Percentiles rank a stretch among this genome's conserved stretches.
Evolutionary conservation across 129 eudicot species (phyloP).

Genomic region (Helianthus tuberosus): DNA sequence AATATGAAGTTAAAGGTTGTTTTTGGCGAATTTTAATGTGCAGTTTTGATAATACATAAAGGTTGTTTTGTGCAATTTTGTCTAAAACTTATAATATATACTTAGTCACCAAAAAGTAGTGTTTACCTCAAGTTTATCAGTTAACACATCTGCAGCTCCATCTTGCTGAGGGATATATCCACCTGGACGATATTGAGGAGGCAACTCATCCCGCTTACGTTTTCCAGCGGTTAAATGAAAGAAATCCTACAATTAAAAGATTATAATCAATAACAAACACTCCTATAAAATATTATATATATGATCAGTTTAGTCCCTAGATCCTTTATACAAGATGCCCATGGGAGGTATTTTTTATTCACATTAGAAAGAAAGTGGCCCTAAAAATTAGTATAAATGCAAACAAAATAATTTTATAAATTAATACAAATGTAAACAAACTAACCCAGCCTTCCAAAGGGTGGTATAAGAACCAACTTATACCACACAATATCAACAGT

Average conservation of each 20-base stretch:
- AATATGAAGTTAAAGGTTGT: no score
- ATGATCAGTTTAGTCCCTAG: not conserved
- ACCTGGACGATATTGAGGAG: slow-evolving; percentile 60
- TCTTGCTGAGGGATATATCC: slow-evolving; percentile 90
- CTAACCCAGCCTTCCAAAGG: no score
- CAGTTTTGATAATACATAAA: no score
- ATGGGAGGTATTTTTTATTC: not conserved
- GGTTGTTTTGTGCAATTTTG: no score
- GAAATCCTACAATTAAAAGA: slow-evolving; percentile 35
- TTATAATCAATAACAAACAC: slow-evolving; percentile 11
- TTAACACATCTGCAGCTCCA: slow-evolving; percentile 62
- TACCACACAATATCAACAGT: no score
- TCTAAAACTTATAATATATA: slow-evolving; percentile 1
- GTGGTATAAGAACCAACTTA: not conserved
- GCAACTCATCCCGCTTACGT: slow-evolving; percentile 73
- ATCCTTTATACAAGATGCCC: not conserved
- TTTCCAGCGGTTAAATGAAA: slow-evolving; percentile 60
- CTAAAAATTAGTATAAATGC: not conserved
- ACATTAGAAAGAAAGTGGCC: not conserved
- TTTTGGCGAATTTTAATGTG: no score
- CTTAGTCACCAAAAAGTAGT: slow-evolving; percentile 2
- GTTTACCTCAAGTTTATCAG: slow-evolving; percentile 37
- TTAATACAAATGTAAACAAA: not conserved
- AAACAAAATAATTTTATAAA: not conserved
- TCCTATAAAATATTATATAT: slow-evolving; percentile 10